Evolutionary conservation across 2,329 filamentous ascomycete genomes (phyloP).

Genomic region (Alternaria sp.): DNA sequence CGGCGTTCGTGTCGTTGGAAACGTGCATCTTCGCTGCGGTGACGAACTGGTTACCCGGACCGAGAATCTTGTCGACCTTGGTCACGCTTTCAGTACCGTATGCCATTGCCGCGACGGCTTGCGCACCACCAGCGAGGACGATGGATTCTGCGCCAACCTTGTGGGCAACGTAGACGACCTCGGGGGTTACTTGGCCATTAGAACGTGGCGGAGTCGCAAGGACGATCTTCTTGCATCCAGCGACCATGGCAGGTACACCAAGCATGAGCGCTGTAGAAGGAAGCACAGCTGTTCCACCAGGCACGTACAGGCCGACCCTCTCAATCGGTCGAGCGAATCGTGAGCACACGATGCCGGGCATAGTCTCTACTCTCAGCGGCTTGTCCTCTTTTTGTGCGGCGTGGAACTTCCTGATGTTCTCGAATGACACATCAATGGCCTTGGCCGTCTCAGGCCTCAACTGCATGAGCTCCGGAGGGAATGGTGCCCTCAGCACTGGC

Average conservation of each 20-base stretch:
- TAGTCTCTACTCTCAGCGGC: constrained; percentile 87
- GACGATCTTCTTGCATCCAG: constrained; percentile 93
- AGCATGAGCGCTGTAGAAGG: constrained; percentile 98
- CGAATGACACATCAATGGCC: constrained; percentile 92
- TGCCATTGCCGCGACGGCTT: constrained; percentile 94
- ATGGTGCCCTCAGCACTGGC: constrained; percentile 88
- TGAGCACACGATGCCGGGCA: constrained; percentile 95
- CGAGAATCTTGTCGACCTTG: constrained; percentile 99
- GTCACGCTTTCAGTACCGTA: constrained; percentile 93
- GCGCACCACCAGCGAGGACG: constrained; percentile 91
- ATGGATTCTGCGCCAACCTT: constrained; percentile 96
- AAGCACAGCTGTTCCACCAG: constrained; percentile 94
- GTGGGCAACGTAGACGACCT: constrained; percentile 97
- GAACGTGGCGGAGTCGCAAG: constrained; percentile 88
- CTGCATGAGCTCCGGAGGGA: constrained; percentile 84
- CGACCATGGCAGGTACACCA: constrained; percentile 96
- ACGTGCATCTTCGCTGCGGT: constrained; percentile 99
- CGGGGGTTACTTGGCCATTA: constrained; percentile 90
- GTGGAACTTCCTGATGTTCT: constrained; percentile 95
- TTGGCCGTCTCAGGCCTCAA: constrained; percentile 81
- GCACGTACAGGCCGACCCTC: constrained; percentile 93
- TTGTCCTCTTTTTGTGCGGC: constrained; percentile 86
- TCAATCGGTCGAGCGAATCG: constrained; percentile 93
- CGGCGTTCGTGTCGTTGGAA: constrained; percentile 93
- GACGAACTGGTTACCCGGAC: constrained; percentile 97